Base-by-base conservation (phyloP, 108 stramenopile genomes). In the Nannochloropsis salina region DNA sequence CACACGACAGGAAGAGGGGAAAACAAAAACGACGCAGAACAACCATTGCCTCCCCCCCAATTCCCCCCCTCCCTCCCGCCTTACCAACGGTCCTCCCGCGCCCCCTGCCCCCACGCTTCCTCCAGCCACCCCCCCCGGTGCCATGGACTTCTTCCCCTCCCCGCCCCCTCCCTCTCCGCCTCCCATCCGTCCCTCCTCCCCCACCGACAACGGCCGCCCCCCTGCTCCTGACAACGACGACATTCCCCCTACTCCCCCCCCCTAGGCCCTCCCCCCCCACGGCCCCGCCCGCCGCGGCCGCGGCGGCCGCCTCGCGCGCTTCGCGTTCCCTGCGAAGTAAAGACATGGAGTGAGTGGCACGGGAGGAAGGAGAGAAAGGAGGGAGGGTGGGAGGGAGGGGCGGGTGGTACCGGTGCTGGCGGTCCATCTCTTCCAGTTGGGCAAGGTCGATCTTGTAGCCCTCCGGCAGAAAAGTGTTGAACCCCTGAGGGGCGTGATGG, bases 401-500 rank as follows among this genome's bases (percentile, higher is more conserved):
- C 86, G 86, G 43, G n/a, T 85, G 43, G n/a, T 85, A 83, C 85
- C 84, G 89, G 85, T 90, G 84, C 47, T 83, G 85, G 18, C 45
- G 51, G 44, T 90, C 86, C 44, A 85, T 81, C 44, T 80, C 88
- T 93, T 84, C 94, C 90, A 86, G 93, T 83, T 91, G 61, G 45
- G 92, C 91, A 42, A 96, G 86, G 82, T 97, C 97, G 87, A 99
- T 99, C 86, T 96, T 95, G 91, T 96, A 99, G n/a, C 98, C 99
- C 83, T 98, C 97, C 0, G 99, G 99, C n/a, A 99, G 86, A 87
- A 99, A 99, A 0, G 97, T 98, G 91, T 99, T 99, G 92, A 99
- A 99, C 8, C 98, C 97, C 80, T 74, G 61, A 18, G 15, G 51
- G 1, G 51, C 18, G 51, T 10, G 1, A 5, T 9, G 40, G 8